Evolutionary conservation across 768 basidiomycete species (phyloP).

Genomic region (Xerocomellus chrysenteron): DNA sequence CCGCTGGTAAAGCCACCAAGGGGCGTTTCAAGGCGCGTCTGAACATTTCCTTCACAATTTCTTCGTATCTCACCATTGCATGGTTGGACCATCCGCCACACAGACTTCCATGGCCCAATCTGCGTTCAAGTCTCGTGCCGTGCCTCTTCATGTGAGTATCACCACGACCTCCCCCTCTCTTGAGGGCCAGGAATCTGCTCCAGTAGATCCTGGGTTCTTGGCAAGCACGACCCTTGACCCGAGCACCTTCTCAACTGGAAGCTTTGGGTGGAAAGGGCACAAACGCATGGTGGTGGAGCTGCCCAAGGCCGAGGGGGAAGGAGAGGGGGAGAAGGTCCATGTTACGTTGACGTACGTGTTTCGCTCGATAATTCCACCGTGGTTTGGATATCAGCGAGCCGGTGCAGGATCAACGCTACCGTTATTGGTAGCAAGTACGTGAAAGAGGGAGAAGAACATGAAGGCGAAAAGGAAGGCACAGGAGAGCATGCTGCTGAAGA

Average conservation of each 20-base stretch:
- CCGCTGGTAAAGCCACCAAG: slow-evolving; percentile 35
- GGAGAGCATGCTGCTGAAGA: slow-evolving; percentile 30
- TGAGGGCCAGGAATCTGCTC: slow-evolving; percentile 30
- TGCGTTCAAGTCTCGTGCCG: slow-evolving; percentile 61
- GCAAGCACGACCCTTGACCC: slow-evolving; percentile 56
- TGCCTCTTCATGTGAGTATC: slow-evolving; percentile 66
- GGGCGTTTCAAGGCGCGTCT: slow-evolving; percentile 47
- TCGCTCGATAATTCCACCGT: background rate
- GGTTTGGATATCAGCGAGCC: background rate
- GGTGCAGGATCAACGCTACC: slow-evolving; percentile 69
- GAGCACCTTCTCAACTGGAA: slow-evolving; percentile 66
- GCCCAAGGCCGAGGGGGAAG: slow-evolving; percentile 45
- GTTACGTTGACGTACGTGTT: slow-evolving; percentile 70
- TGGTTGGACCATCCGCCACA: background rate
- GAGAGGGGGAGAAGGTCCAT: slow-evolving; percentile 60
- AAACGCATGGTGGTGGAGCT: slow-evolving; percentile 68
- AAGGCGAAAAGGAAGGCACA: slow-evolving; percentile 29
- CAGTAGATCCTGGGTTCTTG: slow-evolving; percentile 60
- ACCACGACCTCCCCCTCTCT: slow-evolving; percentile 60
- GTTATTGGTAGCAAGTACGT: slow-evolving; percentile 68
- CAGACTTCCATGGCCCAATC: slow-evolving; percentile 49
- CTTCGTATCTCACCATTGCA: slow-evolving; percentile 1
- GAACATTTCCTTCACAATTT: background rate
- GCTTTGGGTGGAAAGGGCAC: slow-evolving; percentile 83
- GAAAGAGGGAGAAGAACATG: slow-evolving; percentile 38